Evolutionary conservation across 805 yeast species (phyloP).

Genomic region (Metahyphopichia silvanorum): DNA sequence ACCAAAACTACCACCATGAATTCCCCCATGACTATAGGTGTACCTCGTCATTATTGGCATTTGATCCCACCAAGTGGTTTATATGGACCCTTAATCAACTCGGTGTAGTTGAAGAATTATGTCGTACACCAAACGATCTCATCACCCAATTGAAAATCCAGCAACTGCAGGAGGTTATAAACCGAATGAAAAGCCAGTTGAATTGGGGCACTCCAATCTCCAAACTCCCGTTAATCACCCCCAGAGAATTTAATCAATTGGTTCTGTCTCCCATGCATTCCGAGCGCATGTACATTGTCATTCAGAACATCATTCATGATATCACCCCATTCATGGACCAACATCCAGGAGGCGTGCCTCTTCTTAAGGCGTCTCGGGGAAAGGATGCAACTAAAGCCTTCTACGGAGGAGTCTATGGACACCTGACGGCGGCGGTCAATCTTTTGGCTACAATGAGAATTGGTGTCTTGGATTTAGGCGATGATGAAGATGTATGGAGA

Average conservation of each 20-base stretch:
- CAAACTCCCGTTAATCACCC: conserved; percentile 65
- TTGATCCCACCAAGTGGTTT: conserved; percentile 85
- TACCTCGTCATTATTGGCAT: conserved; percentile 66
- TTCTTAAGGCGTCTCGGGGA: conserved; percentile 78
- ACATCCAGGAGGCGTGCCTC: conserved; percentile 90
- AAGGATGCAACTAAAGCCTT: conserved; percentile 93
- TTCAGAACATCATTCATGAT: conserved; percentile 90
- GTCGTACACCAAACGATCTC: conserved; percentile 64
- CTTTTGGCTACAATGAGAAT: conserved; percentile 90
- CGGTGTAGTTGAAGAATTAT: conserved; percentile 59
- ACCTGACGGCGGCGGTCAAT: conserved; percentile 91
- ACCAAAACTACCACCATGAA: conserved; percentile 93
- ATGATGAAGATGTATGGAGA: conserved; percentile 82
- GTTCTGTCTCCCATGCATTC: conserved; percentile 32
- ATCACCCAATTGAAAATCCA: conserved; percentile 53
- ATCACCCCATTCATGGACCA: conserved; percentile 86
- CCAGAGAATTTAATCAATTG: conserved; percentile 42
- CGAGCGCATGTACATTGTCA: conserved; percentile 67
- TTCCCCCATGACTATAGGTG: conserved; percentile 88
- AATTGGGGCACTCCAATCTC: conserved; percentile 96
- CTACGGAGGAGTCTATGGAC: conserved; percentile 92
- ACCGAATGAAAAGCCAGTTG: conserved; percentile 68
- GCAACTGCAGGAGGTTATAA: conserved; percentile 79
- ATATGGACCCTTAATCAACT: conserved; percentile 49
- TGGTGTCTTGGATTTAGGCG: conserved; percentile 78